Evolutionary conservation across 768 basidiomycete genomes (phyloP).

Genomic region (Naganishia friedmannii): DNA sequence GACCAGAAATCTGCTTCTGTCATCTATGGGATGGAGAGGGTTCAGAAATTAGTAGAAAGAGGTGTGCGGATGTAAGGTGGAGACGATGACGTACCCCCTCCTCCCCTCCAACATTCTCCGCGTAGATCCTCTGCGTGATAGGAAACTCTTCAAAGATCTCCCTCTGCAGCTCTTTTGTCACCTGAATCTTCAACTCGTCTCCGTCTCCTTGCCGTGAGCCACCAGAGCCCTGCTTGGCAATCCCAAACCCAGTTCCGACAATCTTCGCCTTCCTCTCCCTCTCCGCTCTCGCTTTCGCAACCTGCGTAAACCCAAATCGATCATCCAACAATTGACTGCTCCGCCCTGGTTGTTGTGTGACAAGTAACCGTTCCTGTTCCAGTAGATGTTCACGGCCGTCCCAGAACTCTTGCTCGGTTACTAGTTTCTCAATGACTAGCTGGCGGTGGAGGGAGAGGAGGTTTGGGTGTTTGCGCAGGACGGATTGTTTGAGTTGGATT

Average conservation of each 20-base stretch:
- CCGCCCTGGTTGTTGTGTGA: conserved; percentile 48
- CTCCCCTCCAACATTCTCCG: conserved; percentile 75
- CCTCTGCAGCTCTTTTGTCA: conserved; percentile 75
- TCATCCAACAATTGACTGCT: conserved; percentile 51
- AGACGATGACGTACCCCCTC: conserved; percentile 58
- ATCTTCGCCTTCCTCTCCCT: conserved; percentile 58
- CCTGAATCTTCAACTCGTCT: conserved; percentile 71
- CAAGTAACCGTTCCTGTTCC: conserved; percentile 44
- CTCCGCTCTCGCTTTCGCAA: conserved; percentile 74
- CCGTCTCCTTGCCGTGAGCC: not conserved
- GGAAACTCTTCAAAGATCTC: conserved; percentile 99
- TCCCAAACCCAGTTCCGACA: conserved; percentile 39
- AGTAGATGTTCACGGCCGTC: conserved; percentile 70
- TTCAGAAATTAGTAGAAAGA: conserved; percentile 20
- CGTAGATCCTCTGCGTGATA: conserved; percentile 85
- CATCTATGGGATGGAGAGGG: conserved; percentile 57
- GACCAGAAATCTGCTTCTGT: conserved; percentile 92
- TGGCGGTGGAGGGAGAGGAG: conserved; percentile 78
- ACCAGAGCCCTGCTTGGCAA: conserved; percentile 8
- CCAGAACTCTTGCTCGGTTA: conserved; percentile 95
- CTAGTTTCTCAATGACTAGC: conserved; percentile 67
- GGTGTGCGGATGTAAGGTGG: conserved; percentile 36
- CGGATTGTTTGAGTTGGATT: conserved; percentile 47
- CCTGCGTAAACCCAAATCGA: conserved; percentile 62
- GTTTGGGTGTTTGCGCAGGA: conserved; percentile 73